Conservation (phyloP, 164 flowering plant genomes). For the Dillenia suffruticosa region DNA sequence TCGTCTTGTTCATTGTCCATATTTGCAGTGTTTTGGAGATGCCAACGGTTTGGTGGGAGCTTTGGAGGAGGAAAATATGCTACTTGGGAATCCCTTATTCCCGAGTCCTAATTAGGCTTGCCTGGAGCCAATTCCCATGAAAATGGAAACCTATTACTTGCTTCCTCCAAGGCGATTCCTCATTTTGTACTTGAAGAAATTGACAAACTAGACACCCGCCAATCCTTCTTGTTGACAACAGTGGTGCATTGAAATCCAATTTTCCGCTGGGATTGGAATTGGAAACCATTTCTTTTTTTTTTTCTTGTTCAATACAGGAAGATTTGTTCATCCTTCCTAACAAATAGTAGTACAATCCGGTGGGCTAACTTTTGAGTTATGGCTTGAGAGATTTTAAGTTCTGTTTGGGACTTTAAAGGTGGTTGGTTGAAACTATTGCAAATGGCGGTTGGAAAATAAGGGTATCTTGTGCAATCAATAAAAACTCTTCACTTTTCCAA, state of each 20-base stretch:
- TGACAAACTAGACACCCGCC: background rate
- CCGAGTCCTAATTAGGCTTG: constrained; percentile 40
- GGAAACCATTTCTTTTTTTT: background rate
- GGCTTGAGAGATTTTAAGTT: background rate
- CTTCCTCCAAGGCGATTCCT: constrained; percentile 1
- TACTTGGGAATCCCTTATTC: background rate
- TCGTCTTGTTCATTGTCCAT: constrained; percentile 5
- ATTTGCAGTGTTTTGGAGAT: constrained; percentile 1
- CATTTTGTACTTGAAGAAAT: constrained; percentile 6
- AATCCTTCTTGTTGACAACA: constrained; percentile 44
- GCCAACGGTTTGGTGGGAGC: constrained; percentile 45
- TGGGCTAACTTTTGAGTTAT: no score
- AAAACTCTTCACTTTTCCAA: background rate
- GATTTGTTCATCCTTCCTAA: constrained; percentile 12
- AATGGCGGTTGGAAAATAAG: constrained; percentile 22
- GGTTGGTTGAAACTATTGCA: constrained; percentile 2
- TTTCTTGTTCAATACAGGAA: no score
- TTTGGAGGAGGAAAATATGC: constrained; percentile 27
- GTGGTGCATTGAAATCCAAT: constrained; percentile 50
- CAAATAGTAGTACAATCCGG: background rate
- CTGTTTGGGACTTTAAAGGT: background rate
- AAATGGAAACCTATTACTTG: constrained; percentile 50
- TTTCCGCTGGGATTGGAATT: constrained; percentile 19
- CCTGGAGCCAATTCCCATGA: constrained; percentile 71
- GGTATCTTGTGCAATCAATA: constrained; percentile 32